Base-by-base conservation (phyloP, 1,139 yeast genomes). In the Geotrichum restrictum region DNA sequence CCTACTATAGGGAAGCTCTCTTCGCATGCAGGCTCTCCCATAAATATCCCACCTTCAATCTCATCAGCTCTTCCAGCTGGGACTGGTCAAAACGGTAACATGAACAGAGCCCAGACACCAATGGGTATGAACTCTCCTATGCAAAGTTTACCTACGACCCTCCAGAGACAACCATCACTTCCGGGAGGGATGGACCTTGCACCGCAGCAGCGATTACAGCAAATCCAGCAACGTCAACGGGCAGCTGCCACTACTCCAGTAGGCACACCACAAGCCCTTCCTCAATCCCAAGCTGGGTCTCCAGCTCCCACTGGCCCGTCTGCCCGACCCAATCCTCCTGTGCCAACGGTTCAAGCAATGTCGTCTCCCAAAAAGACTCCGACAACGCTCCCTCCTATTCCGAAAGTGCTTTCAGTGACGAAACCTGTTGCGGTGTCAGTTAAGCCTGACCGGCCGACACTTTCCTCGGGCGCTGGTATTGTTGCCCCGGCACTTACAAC, bases 401-500 rank as follows among this genome's bases (percentile, higher is more conserved):
- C 95, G 1, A 78, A 77, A 47, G 81, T 79, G 21, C 74, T 91
- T 40, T 79, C 83, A 45, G 82, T 88, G 7, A 78, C 80, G 55
- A 79, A 82, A 7, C 83, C 87, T 1, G 74, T 75, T 3, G 81
- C 94, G 0, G 82, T 82, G 1, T 70, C 82, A 1, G 75, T 82
- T 56, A 79, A 81, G 56, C 80, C 79, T 24, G 78, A 80, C 52
- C 77, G 97, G 56, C 95, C 98, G 5, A 83, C 95, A 1, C 72
- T 89, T 50, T 77, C 89, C 27, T 94, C 94, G 45, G 97, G 97
- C n/a, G 79, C 82, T 48, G 89, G 96, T 2, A 78, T 83, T 62
- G 79, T 73, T 70, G 85, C 79, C 56, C 79, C 79, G 51, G 82
- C 78, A 40, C 76, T 78, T 67, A 83, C 82, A 33, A 81, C 93